Conservation (phyloP, 2,329 filamentous ascomycete genomes). For the Karstenula rhodostoma region DNA sequence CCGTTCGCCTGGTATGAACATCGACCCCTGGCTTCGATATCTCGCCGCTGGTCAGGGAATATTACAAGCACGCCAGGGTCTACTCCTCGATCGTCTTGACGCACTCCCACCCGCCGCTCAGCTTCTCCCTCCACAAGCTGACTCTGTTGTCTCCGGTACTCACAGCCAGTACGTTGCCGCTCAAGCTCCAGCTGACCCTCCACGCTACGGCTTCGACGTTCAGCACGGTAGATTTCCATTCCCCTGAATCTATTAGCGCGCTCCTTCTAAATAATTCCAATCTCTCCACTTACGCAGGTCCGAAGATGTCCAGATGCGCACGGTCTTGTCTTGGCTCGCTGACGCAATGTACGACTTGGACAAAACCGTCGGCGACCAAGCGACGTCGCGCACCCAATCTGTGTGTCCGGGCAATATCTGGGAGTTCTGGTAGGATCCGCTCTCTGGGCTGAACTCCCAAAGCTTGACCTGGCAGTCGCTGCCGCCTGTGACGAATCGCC, state of each 20-base stretch:
- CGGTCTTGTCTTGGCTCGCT: slow-evolving; percentile 95
- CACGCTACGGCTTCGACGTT: slow-evolving; percentile 90
- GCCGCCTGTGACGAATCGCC: slow-evolving; percentile 92
- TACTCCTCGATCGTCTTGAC: slow-evolving; percentile 96
- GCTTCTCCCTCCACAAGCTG: slow-evolving; percentile 97
- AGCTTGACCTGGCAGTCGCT: slow-evolving; percentile 94
- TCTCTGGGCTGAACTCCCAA: slow-evolving; percentile 75
- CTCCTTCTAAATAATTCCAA: background rate
- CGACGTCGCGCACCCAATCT: slow-evolving; percentile 97
- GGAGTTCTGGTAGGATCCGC: slow-evolving; percentile 61
- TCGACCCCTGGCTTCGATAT: background rate
- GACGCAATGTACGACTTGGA: slow-evolving; percentile 97
- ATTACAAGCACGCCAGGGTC: background rate
- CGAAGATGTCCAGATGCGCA: slow-evolving; percentile 86
- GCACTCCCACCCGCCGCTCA: slow-evolving; percentile 95
- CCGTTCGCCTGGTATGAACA: background rate
- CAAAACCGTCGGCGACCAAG: slow-evolving; percentile 94
- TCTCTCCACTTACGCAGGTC: slow-evolving; percentile 44
- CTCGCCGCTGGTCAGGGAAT: background rate
- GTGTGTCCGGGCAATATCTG: slow-evolving; percentile 76
- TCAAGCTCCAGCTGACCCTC: slow-evolving; percentile 97
- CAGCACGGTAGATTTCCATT: slow-evolving; percentile 87
- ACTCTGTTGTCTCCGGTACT: slow-evolving; percentile 97
- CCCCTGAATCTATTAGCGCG: slow-evolving; percentile 61
- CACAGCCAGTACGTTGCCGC: slow-evolving; percentile 93